A percentile compares a stretch with the other conserved stretches of the same genome.
These are phyloP conservation scores for Solanum corneliomulleri DNA, from an alignment of 257 asterid species.

Conservation along the genomic window DNA sequence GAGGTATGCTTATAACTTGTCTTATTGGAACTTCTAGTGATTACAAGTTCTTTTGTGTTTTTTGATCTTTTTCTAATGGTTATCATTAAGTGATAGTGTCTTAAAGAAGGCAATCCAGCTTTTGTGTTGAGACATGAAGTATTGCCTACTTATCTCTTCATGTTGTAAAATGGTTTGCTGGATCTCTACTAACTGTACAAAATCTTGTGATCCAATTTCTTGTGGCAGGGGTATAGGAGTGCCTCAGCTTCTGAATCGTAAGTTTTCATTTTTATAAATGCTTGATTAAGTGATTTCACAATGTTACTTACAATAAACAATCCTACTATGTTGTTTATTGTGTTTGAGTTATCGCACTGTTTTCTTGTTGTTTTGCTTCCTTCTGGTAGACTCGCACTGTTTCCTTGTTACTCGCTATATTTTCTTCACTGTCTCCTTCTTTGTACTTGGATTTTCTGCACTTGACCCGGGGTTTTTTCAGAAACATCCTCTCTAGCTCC, in stretches of 20 bases:
- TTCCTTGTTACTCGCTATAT: not conserved
- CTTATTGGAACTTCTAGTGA: not conserved
- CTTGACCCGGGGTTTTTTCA: not conserved
- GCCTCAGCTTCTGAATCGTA: conserved; percentile 97
- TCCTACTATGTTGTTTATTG: not conserved
- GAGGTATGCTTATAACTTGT: conserved; percentile 41
- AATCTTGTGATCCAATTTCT: conserved; percentile 1
- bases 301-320: not conserved
- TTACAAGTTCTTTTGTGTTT: not conserved
- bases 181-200: not conserved
- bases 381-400: not conserved
- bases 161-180: not conserved
- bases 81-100: not conserved
- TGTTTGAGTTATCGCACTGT: not conserved
- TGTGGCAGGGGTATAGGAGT: conserved; percentile 84
- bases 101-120: not conserved
- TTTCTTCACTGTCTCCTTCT: not conserved
- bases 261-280: conserved; percentile 16
- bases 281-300: not conserved
- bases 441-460: not conserved
- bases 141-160: not conserved
- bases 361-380: not conserved
- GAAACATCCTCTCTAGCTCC: not conserved
- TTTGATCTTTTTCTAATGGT: not conserved
- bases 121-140: not conserved